Conservation (phyloP, 192 early-diverging fungal species). For the Coemansia sp. region DNA sequence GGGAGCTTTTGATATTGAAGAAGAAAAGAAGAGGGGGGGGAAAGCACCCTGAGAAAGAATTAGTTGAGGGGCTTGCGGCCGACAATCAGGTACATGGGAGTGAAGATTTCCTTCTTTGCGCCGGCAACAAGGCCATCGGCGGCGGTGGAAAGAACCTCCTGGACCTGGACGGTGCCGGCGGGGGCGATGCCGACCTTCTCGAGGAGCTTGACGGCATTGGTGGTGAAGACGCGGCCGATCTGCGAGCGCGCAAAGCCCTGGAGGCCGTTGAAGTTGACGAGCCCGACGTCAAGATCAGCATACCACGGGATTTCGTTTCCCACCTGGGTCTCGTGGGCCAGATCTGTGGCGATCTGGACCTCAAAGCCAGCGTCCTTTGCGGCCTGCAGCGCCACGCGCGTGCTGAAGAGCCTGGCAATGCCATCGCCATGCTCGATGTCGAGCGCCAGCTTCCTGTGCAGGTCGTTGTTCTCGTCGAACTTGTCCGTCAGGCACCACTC, state of each 20-base stretch:
- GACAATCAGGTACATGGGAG: slow-evolving; percentile 93
- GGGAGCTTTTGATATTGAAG: background rate
- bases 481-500: slow-evolving; percentile 95
- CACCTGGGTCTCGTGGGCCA: slow-evolving; percentile 60
- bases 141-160: slow-evolving; percentile 77
- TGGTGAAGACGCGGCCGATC: slow-evolving; percentile 72
- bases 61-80: slow-evolving; percentile 68
- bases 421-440: slow-evolving; percentile 93
- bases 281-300: slow-evolving; percentile 65
- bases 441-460: slow-evolving; percentile 74
- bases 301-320: slow-evolving; percentile 84
- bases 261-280: slow-evolving; percentile 44
- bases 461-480: slow-evolving; percentile 75
- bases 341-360: slow-evolving; percentile 66
- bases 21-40: background rate
- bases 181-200: slow-evolving; percentile 86
- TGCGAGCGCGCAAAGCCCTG: slow-evolving; percentile 59
- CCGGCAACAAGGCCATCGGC: slow-evolving; percentile 83
- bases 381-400: slow-evolving; percentile 72
- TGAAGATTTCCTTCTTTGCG: slow-evolving; percentile 81
- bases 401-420: slow-evolving; percentile 83
- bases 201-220: slow-evolving; percentile 73
- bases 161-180: slow-evolving; percentile 82
- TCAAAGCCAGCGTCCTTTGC: slow-evolving; percentile 88
- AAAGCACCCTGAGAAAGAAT: background rate